Evolutionary conservation across 2,329 filamentous ascomycete species (phyloP), one percentile per base, ranked within the genome.

Genomic region (Blumeria hordei): DNA sequence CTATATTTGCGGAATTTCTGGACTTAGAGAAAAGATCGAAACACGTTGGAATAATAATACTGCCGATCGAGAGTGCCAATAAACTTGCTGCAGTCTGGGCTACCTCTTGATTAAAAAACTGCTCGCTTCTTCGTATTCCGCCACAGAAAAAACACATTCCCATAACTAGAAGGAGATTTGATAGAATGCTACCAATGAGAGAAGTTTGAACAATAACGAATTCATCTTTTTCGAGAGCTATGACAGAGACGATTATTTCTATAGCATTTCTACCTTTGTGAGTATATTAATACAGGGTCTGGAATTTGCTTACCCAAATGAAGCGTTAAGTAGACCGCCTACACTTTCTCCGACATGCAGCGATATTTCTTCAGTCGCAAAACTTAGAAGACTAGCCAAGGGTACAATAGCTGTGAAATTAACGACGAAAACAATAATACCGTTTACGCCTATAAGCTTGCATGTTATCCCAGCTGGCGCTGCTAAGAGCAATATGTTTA

Each of bases 361-460:
- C 3, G 88, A 85, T 59, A 95, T 82, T 67, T 94, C 88, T 67
- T 96, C 90, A 0, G 90, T 95, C 0, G 86, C 85, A 63, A 84
- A 94, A 62, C 84, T 83, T 28, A 96, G 73, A 72, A 94, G 81
- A 12, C 83, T 85, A 2, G 90, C 90, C 43, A 95, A 73, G 0
- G 88, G 88, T 57, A 95, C 81, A 61, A 95, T 94, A 58, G 88
- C 90, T 59, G 95, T 76, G 63, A 95, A 95, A 70, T 95, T 95
- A 68, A 95, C 76, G 55, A 88, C 77, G 63, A 95, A 95, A 50
- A 92, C 72, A 35, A 74, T 75, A 56, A 83, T 72, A 3, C 74
- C 71, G 63, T 75, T 72, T 54, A 83, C 69, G 10, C 66, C 62
- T 4, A 78, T 69, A 63, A 82, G 87, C 62, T 85, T 77, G 54